Base-by-base conservation (phyloP, 2,329 filamentous ascomycete species). In the Talaromyces sp. region DNA sequence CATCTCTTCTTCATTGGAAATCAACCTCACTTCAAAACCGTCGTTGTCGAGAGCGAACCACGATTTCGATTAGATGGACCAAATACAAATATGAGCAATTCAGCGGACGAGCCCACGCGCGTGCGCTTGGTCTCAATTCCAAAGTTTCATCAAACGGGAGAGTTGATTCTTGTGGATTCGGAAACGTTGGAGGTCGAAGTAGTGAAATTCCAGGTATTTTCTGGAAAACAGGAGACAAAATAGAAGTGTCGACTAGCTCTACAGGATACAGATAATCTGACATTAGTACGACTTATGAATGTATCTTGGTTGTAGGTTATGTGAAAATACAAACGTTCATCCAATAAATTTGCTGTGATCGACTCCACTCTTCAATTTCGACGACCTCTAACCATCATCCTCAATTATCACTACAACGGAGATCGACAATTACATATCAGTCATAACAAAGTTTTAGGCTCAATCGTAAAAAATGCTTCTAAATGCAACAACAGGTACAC, bases 1-100 rank as follows among this genome's bases (percentile, higher is more conserved):
- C 94, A 99, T 73, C 82, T 99, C 37, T 98, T 92, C 80, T 92
- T 99, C 75, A 90, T 91, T 1, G 93, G 93, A 16, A 93, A 90
- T 71, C 93, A 97, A 76, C 89, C 92, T 2, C 83, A 83, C 61
- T 96, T 96, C 75, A 88, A 87, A 60, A 93, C 90, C 2, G 86
- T 84, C 35, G 76, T 89, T 1, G 89, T 96, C 41, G 81, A 89
- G 49, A 89, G 78, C 22, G 74, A 76, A 16, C 39, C 47, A 19
- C 71, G 76, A 1, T 68, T 75, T 19, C 73, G 70, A 11, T 64
- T 75, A 13, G 73, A 76, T 59, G 76, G 73, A 9, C 68, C 71
- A 2, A 76, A 78, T 45, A 72, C 74, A 7, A 72, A 76, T 13
- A 77, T 76, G 73, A 63, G 67, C 2, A 74, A 73, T n/a, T 64